A percentile compares a stretch with the other conserved stretches of the same genome.
phyloP scores from a whole-genome alignment of 257 asterid species.

The Buddleja alternifolia region DNA sequence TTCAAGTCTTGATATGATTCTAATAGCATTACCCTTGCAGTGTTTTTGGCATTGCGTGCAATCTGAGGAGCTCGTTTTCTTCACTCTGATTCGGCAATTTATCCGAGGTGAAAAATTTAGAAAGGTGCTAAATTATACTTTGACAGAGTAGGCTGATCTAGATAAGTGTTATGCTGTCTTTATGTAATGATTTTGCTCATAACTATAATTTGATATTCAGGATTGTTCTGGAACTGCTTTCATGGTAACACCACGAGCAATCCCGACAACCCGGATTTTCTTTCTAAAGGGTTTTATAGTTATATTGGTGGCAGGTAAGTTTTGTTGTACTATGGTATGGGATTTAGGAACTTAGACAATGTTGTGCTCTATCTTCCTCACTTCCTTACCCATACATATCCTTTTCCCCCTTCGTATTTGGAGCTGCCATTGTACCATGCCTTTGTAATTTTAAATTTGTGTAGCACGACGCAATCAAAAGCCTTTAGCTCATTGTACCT shows the following conservation, averaged over 20 bases:
- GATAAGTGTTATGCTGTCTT: constrained; percentile 26
- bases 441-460: too few relatives aligned
- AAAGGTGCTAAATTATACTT: constrained; percentile 31
- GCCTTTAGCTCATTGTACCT: too few relatives aligned
- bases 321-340: constrained; percentile 22
- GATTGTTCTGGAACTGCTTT: constrained; percentile 20
- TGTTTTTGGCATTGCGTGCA: constrained; percentile 52
- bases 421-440: too few relatives aligned
- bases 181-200: constrained; percentile 11
- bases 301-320: background rate
- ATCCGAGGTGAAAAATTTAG: constrained; percentile 15
- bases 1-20: constrained; percentile 16
- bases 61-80: constrained; percentile 37
- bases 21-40: constrained; percentile 48
- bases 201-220: constrained; percentile 26
- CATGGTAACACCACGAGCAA: constrained; percentile 23
- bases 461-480: too few relatives aligned
- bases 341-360: background rate
- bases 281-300: constrained; percentile 18
- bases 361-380: background rate
- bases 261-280: background rate
- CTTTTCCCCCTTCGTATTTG: too few relatives aligned
- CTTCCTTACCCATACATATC: too few relatives aligned
- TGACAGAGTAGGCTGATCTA: constrained; percentile 22
- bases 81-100: constrained; percentile 31